phyloP scores from a whole-genome alignment of 73 alveolate genomes.

The Halteria grandinella region DNA sequence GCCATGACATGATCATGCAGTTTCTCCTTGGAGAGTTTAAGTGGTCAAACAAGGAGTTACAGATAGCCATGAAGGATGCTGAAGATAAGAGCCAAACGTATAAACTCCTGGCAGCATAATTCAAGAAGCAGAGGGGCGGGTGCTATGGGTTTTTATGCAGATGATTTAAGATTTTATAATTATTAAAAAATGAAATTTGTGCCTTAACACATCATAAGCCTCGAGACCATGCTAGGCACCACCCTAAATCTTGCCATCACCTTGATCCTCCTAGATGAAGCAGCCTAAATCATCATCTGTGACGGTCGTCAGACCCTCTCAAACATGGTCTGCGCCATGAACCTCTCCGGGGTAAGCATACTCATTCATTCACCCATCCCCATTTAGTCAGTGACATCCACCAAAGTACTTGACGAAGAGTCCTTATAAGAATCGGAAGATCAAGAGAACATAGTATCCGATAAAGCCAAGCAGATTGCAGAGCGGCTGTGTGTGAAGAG shows the following conservation, averaged over 20 bases:
- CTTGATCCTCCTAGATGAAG: slow-evolving; percentile 15
- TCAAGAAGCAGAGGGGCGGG: no score
- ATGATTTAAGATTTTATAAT: no score
- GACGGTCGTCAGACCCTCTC: background rate
- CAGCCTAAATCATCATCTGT: slow-evolving; percentile 31
- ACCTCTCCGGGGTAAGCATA: slow-evolving; percentile 18
- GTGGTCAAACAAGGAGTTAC: no score
- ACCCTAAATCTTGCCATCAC: background rate
- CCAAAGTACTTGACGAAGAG: slow-evolving; percentile 28
- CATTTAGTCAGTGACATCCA: background rate
- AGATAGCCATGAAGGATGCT: no score
- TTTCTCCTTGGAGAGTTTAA: no score
- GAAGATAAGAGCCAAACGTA: no score
- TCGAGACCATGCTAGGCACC: slow-evolving; percentile 22
- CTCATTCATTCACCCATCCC: background rate
- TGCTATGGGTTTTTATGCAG: no score
- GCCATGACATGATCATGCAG: no score
- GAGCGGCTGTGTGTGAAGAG: slow-evolving; percentile 21
- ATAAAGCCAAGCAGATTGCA: slow-evolving; percentile 23
- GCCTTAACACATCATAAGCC: background rate
- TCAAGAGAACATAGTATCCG: slow-evolving; percentile 32
- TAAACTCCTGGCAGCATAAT: no score
- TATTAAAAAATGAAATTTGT: slow-evolving; percentile 8
- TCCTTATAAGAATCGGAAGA: background rate
- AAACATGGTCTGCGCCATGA: slow-evolving; percentile 38